Evolutionary conservation across 1,284 basidiomycete genomes (phyloP).

Genomic region (Ceratobasidium sp.): DNA sequence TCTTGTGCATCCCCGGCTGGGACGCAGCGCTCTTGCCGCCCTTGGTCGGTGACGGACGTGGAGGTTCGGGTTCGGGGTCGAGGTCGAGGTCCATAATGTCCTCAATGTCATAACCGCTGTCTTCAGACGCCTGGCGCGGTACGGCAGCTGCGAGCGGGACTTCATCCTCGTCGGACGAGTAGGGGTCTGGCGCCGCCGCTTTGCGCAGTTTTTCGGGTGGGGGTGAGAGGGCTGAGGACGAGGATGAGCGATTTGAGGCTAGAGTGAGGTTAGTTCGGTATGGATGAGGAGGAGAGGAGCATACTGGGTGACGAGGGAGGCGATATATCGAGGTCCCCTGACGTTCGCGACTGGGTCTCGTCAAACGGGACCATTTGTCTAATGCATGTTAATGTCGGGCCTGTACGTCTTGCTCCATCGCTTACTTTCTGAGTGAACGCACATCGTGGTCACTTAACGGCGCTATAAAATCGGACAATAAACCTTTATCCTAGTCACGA

Average conservation of each 20-base stretch:
- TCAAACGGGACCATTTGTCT: constrained; percentile 35
- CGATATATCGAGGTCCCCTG: constrained; percentile 51
- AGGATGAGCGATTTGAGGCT: constrained; percentile 43
- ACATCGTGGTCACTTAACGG: constrained; percentile 71
- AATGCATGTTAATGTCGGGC: constrained; percentile 5
- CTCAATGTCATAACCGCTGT: constrained; percentile 38
- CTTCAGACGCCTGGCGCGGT: constrained; percentile 36
- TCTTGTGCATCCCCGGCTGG: constrained; percentile 60
- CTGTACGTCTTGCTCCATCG: constrained; percentile 55
- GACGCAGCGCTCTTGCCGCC: constrained; percentile 55
- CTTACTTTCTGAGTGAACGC: constrained; percentile 72
- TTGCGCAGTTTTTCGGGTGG: constrained; percentile 38
- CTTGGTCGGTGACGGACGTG: neutral
- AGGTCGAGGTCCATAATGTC: constrained; percentile 27
- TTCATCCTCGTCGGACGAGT: constrained; percentile 52
- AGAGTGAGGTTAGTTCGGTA: constrained; percentile 14
- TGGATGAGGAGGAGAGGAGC: constrained; percentile 39
- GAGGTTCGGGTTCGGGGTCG: constrained; percentile 37
- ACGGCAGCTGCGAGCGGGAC: constrained; percentile 48
- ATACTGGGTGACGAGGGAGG: constrained; percentile 53
- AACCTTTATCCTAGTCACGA: constrained; percentile 66
- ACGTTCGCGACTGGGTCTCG: constrained; percentile 16
- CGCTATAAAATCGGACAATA: constrained; percentile 73
- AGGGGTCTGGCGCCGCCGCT: constrained; percentile 34
- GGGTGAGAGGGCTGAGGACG: constrained; percentile 40